Base-by-base conservation (phyloP, 768 basidiomycete genomes). In the Cystofilobasidium bisporidii region DNA sequence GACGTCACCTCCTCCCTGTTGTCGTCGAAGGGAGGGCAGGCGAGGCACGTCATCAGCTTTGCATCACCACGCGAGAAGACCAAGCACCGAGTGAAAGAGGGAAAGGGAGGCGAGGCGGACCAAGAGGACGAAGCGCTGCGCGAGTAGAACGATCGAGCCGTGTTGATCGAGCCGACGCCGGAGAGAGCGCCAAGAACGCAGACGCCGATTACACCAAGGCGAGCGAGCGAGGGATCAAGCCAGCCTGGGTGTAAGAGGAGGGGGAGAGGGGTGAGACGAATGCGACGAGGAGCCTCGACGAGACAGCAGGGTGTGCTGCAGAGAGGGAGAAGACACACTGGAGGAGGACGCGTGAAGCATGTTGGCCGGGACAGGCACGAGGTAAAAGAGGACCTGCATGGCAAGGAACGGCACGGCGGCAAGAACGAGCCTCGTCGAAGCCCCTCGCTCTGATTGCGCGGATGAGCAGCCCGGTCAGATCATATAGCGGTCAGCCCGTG, bases 141-240 rank as follows among this genome's bases (percentile, higher is more conserved):
- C 18, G 32, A 38, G 22, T 64, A 61, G 47, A 69, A 69, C 9
- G n/a, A 9, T 9, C 64, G 43, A 6, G 68, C 68, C 0, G 68
- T 65, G 15, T 56, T 64, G 57, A 69, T 65, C 1, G 57, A 60
- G 10, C 68, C 68, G n/a, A 69, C 63, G 0, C 89, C 89, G 0
- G 89, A 88, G 8, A 91, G 79, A 3, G 85, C 74, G 8, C 89
- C 89, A n/a, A 91, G 84, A 65, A 89, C 82, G 36, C 85, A 80
- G 0, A 86, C 89, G 2, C 89, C 89, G 26, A 91, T 76, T 24
- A 89, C 86, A 24, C 86, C 83, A 18, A 90, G 80, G 15, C 88
- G 83, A 2, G 86, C 79, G 1, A 85, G 78, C 0, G 82, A 79
- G 0, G 83, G 78, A 12, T 81, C 82, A 30, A 81, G 77, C 2